A percentile compares a stretch with the other conserved stretches of the same genome.
Conservation (phyloP, 169 alveolate genomes). For the Perkinsus marinus region DNA sequence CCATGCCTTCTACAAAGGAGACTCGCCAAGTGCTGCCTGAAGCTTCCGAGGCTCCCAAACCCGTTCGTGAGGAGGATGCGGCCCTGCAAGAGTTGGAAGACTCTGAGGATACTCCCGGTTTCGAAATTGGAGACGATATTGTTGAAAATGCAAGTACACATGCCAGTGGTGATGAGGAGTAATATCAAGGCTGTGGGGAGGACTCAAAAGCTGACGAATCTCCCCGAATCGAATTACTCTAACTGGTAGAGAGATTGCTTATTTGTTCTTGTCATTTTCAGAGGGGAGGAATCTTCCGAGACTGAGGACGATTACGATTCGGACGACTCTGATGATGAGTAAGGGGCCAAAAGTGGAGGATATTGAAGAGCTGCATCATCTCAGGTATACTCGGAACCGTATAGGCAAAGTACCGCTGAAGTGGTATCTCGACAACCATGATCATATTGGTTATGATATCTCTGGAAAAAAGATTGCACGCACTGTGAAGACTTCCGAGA, state of each 20-base stretch:
- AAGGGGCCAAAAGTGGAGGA: not conserved
- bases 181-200: no score
- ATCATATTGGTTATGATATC: constrained; percentile 69
- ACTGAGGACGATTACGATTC: not conserved
- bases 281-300: not conserved
- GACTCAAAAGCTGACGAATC: no score
- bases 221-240: no score
- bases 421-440: constrained; percentile 61
- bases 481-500: constrained; percentile 36
- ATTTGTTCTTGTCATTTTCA: no score
- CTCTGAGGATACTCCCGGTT: not conserved
- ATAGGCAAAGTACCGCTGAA: constrained; percentile 77
- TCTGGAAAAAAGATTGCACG: constrained; percentile 57
- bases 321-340: not conserved
- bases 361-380: not conserved
- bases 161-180: not conserved
- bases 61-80: no score
- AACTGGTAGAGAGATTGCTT: no score
- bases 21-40: not conserved
- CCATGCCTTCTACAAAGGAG: not conserved
- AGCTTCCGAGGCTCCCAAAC: not conserved
- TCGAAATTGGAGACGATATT: not conserved
- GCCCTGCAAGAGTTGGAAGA: not conserved
- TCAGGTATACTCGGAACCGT: constrained; percentile 12
- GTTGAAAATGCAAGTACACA: not conserved